Evolutionary conservation across 176 grass and related monocot genomes (phyloP).

Genomic region (Alopecurus myosuroides): DNA sequence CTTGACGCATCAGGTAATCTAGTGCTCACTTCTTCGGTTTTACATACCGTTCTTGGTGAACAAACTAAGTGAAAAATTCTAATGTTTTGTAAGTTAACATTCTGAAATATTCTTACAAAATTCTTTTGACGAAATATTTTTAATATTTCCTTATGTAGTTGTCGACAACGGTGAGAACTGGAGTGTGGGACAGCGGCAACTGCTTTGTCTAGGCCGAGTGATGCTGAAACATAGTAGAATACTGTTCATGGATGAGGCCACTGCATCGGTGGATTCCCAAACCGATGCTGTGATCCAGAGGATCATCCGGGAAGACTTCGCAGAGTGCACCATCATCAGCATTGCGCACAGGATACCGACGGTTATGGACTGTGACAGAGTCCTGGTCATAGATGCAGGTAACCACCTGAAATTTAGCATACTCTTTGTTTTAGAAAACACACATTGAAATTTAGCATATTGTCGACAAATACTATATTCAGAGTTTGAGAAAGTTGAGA

Average conservation of each 20-base stretch:
- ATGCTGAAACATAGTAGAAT: conserved; percentile 91
- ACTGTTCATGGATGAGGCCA: conserved; percentile 97
- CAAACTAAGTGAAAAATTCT: neutral
- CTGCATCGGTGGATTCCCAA: conserved; percentile 95
- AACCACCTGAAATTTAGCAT: neutral
- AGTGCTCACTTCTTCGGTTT: neutral
- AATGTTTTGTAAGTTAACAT: neutral
- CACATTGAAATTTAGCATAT: neutral
- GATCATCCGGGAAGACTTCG: conserved; percentile 93
- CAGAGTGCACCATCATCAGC: conserved; percentile 91
- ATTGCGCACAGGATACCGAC: conserved; percentile 99
- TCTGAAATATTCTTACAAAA: neutral
- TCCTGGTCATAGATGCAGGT: conserved; percentile 94
- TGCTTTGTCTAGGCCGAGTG: conserved; percentile 82
- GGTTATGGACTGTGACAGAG: conserved; percentile 91
- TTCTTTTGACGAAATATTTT: neutral
- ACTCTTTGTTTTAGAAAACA: neutral
- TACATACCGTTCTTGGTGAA: neutral
- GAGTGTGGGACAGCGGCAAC: conserved; percentile 93
- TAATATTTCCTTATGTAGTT: conserved; percentile 35
- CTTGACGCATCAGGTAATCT: conserved; percentile 76
- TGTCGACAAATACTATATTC: neutral
- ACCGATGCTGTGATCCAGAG: conserved; percentile 92
- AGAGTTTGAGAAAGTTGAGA: neutral
- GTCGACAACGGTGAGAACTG: conserved; percentile 97